Evolutionary conservation across 129 eudicot genomes (phyloP), one percentile per base, ranked within the genome.

Genomic region (Saussurea involucrata): DNA sequence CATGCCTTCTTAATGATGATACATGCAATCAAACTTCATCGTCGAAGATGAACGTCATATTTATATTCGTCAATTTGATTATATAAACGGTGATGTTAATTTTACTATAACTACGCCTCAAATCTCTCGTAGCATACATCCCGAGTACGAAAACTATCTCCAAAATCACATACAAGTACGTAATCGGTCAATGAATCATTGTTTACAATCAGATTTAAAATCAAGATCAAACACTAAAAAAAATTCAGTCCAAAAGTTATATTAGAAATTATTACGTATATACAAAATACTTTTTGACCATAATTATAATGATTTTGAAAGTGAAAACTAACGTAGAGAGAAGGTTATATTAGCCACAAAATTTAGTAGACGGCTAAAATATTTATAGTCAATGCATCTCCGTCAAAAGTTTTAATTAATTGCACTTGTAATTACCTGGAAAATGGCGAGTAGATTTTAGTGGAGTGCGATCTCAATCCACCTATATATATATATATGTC

Each of bases 281-380:
- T 25, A 65, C 10, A 25, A 63, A 11, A 65, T 0, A n/a, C 12
- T 34, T 36, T 40, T 63, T 34, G 78, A 36, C 70, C 22, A 27
- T 8, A 69, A 7, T 24, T 55, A 34, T 53, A 27, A 34, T 34
- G 46, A 55, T 73, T 57, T 24, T 33, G 66, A 73, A 67, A 66
- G 70, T 80, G 79, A 57, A 80, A 53, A 73, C 75, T 66, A 34
- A n/a, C 31, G 57, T 20, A 67, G 31, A 63, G 8, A 55, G 64
- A 66, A 42, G 79, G 63, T 66, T n/a, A n/a, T n/a, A n/a, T n/a
- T 65, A 75, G 69, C 46, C 37, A 60, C 12, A 75, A 80, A 80
- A 73, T 66, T 72, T 61, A 66, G 83, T 73, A 24, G 79, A 80
- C 63, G 79, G 66, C 74, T 57, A 73, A 66, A 72, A 36, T 73